Evolutionary conservation across 768 basidiomycete genomes (phyloP), one percentile per base, ranked within the genome.

Genomic region (Mycena rosella): DNA sequence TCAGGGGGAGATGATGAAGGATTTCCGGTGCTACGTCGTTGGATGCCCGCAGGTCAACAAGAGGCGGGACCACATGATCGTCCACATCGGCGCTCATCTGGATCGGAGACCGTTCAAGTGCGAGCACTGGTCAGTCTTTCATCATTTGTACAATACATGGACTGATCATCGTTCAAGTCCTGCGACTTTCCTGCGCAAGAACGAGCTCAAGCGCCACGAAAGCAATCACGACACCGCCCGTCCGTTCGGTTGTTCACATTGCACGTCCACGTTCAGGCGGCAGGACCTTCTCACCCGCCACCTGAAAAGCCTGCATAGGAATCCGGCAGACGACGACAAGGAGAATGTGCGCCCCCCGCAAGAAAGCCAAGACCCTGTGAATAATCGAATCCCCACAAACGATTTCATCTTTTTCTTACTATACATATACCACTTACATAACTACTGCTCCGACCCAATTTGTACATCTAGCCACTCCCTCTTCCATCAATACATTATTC

Each of bases 141-240:
- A n/a, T n/a, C 22, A 10, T 58, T 32, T 38, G 42, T 45, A 13
- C 36, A 26, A 20, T 29, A 18, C 18, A 30, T 40, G 42, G 36
- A 54, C 53, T 61, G 60, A 68, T 45, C 24, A 3, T 30, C 73
- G 18, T 60, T 11, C 29, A 57, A 92, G 91, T 74, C 76, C 86
- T 3, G 82, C 89, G 64, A 82, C 87, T 15, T 93, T 92, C 79
- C 74, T 91, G 65, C 88, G 91, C 65, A 92, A 89, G 76, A 92
- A 93, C 72, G 91, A 93, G 74, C 91, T 89, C 80, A 92, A 91
- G 74, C 87, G 91, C 29, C 91, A 93, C 67, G 90, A 91, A 75
- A 82, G 87, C 17, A 88, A 86, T 65, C 91, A 93, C 72, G 85
- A 81, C 14, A 88, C 87, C 17, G 69, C 77, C 44, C 85, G 89